A percentile compares a stretch with the other conserved stretches of the same genome.
Evolutionary conservation across 805 yeast species (phyloP).

Genomic region (Lipomyces anomalus): DNA sequence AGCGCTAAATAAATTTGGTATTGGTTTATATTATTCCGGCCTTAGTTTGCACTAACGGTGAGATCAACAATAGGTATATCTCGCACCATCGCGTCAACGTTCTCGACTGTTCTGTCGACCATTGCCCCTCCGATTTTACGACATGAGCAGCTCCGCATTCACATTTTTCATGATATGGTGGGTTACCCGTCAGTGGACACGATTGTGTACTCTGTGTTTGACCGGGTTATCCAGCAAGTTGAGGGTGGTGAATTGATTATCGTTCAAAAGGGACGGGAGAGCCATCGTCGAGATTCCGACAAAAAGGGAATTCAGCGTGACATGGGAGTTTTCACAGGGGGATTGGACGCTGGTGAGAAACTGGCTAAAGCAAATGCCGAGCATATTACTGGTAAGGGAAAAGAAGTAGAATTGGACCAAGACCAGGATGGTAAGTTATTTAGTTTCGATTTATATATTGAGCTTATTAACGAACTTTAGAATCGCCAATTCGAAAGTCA

Average conservation of each 20-base stretch:
- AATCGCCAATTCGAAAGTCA: slow-evolving; percentile 38
- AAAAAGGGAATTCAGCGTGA: slow-evolving; percentile 36
- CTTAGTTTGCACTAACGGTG: slow-evolving; percentile 19
- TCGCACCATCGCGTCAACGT: slow-evolving; percentile 31
- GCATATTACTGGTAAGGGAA: slow-evolving; percentile 38
- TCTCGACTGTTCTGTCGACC: slow-evolving; percentile 37
- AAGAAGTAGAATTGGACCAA: slow-evolving; percentile 30
- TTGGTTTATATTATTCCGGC: slow-evolving; percentile 2
- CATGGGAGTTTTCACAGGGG: slow-evolving; percentile 70
- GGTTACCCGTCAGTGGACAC: slow-evolving; percentile 45
- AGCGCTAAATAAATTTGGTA: slow-evolving; percentile 16
- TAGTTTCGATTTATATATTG: background rate
- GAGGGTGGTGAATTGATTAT: slow-evolving; percentile 59
- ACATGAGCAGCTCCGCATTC: slow-evolving; percentile 41
- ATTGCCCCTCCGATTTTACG: slow-evolving; percentile 42
- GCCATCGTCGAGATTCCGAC: slow-evolving; percentile 35
- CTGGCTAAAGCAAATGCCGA: slow-evolving; percentile 75
- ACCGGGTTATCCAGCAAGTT: slow-evolving; percentile 55
- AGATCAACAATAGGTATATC: slow-evolving; percentile 19
- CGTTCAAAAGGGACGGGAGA: slow-evolving; percentile 43
- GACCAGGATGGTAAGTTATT: slow-evolving; percentile 25
- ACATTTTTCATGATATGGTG: slow-evolving; percentile 42
- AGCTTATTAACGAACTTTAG: slow-evolving; percentile 4
- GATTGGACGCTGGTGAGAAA: slow-evolving; percentile 77
- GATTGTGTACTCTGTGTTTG: slow-evolving; percentile 47